Evolutionary conservation across 225 moss, liverwort and hornwort genomes (phyloP).

Genomic region (Thuidium tamariscinum): DNA sequence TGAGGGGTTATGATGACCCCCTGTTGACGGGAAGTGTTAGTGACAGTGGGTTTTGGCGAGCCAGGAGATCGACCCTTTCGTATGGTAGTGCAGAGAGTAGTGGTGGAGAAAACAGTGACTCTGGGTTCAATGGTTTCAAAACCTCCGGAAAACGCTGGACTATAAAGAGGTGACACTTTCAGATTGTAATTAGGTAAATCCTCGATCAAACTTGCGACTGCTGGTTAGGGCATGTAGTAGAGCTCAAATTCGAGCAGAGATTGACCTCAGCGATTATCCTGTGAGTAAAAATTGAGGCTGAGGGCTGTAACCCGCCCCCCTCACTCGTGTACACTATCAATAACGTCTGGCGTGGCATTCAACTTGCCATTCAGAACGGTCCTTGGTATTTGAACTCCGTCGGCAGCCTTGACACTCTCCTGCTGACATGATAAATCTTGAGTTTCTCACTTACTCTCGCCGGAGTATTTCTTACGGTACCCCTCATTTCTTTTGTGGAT

Average conservation of each 20-base stretch:
- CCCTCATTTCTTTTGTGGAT: neutral
- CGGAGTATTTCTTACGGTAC: neutral
- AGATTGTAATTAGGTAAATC: slow-evolving; percentile 19
- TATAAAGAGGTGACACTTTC: slow-evolving; percentile 53
- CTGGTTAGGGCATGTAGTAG: slow-evolving; percentile 19
- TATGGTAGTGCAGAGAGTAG: slow-evolving; percentile 93
- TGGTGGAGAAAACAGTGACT: slow-evolving; percentile 91
- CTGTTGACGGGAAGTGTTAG: slow-evolving; percentile 77
- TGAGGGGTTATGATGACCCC: slow-evolving; percentile 87
- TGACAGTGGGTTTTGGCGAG: slow-evolving; percentile 73
- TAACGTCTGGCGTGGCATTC: slow-evolving; percentile 33
- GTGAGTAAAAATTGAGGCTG: slow-evolving; percentile 34
- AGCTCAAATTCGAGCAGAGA: slow-evolving; percentile 38
- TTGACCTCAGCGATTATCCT: slow-evolving; percentile 22
- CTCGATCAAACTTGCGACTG: slow-evolving; percentile 3
- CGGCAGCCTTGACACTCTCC: neutral
- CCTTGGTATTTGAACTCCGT: neutral
- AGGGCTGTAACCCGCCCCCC: slow-evolving; percentile 10
- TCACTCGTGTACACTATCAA: slow-evolving; percentile 52
- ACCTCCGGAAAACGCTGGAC: slow-evolving; percentile 91
- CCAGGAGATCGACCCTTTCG: slow-evolving; percentile 51
- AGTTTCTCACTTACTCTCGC: neutral
- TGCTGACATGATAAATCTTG: neutral
- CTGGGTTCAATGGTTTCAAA: slow-evolving; percentile 61
- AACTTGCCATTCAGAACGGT: slow-evolving; percentile 23